A percentile compares a stretch with the other conserved stretches of the same genome.
These are phyloP conservation scores for Yamadazyma diospyri DNA, from an alignment of 1,139 yeast genomes.

Conservation along the genomic window DNA sequence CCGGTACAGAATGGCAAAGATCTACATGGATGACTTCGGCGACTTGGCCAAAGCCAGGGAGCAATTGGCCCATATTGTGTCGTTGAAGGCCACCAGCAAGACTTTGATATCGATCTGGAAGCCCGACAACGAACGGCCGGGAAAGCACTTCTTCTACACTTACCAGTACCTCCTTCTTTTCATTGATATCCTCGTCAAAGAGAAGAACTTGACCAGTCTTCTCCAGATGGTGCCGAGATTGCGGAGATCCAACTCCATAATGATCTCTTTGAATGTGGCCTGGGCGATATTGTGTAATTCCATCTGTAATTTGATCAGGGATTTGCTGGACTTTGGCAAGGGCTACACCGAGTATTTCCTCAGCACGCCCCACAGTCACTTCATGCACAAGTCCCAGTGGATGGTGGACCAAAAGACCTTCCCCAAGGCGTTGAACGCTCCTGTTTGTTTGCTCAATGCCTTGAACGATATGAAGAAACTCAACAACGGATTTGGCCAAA, in stretches of 20 bases:
- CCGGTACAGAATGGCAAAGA: constrained; percentile 64
- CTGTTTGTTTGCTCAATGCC: constrained; percentile 47
- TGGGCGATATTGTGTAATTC: constrained; percentile 62
- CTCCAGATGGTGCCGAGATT: constrained; percentile 63
- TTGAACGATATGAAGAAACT: constrained; percentile 63
- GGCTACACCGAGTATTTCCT: constrained; percentile 54
- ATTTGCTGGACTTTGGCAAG: constrained; percentile 41
- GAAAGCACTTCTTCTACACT: constrained; percentile 83
- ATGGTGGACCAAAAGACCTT: constrained; percentile 29
- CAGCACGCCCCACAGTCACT: constrained; percentile 46
- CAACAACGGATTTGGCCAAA: constrained; percentile 81
- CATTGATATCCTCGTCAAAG: constrained; percentile 51
- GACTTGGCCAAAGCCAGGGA: constrained; percentile 55
- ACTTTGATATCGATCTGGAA: constrained; percentile 87
- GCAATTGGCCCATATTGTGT: constrained; percentile 61
- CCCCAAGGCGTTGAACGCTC: constrained; percentile 21
- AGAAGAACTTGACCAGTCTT: constrained; percentile 58
- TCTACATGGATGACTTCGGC: constrained; percentile 51
- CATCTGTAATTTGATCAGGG: constrained; percentile 48
- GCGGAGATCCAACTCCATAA: constrained; percentile 71
- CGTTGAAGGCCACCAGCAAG: constrained; percentile 66
- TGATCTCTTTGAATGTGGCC: constrained; percentile 56
- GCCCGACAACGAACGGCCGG: constrained; percentile 88
- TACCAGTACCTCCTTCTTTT: constrained; percentile 65
- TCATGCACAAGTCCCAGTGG: constrained; percentile 35